A percentile compares a stretch with the other conserved stretches of the same genome.
phyloP scores from a whole-genome alignment of 148 eudicot species.

The Fagopyrum homotropicum region DNA sequence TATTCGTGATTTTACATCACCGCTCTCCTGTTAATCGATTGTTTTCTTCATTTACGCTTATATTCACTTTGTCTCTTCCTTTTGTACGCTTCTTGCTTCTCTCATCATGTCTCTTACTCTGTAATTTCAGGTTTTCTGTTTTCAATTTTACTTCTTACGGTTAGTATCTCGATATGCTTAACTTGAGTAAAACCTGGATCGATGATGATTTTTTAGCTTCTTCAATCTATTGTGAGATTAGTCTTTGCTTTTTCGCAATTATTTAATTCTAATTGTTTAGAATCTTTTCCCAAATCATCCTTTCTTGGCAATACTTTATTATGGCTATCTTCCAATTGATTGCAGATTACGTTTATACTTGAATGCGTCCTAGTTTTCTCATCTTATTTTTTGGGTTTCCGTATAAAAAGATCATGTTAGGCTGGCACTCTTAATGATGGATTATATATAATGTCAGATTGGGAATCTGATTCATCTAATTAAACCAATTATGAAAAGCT shows the following conservation, averaged over 20 bases:
- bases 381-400: not conserved
- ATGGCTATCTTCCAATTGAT: not conserved
- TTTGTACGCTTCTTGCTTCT: not conserved
- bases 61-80: not conserved
- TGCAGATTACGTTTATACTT: not conserved
- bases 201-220: not conserved
- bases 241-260: not conserved
- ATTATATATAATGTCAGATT: not conserved
- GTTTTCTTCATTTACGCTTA: not conserved
- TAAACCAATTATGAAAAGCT: not conserved
- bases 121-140: not conserved
- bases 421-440: not conserved
- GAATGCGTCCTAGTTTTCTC: not conserved
- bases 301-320: not conserved
- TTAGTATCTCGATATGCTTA: not conserved
- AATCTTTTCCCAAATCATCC: not conserved
- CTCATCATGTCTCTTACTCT: not conserved
- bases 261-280: too few species aligned
- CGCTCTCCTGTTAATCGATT: not conserved
- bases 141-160: not conserved
- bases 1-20: not conserved
- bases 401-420: not conserved
- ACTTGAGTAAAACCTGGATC: not conserved
- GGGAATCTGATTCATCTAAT: not conserved
- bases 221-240: not conserved